Evolutionary conservation across 306 rosid species (phyloP).

Genomic region (Carpinus viminea): DNA sequence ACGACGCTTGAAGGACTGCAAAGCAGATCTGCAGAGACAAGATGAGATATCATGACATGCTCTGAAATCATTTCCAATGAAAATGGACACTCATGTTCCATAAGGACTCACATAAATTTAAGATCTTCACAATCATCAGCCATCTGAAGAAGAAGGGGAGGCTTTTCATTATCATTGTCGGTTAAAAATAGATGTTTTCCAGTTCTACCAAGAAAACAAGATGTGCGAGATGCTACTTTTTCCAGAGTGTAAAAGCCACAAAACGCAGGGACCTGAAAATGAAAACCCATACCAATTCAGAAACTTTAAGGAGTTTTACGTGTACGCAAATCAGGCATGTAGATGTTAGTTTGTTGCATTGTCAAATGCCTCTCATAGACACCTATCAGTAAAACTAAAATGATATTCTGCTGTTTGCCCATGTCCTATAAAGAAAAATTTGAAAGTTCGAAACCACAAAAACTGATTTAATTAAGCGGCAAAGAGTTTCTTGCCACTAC

Average conservation of each 20-base stretch:
- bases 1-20: conserved; percentile 75
- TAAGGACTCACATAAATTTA: conserved; percentile 63
- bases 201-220: conserved; percentile 68
- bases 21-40: conserved; percentile 70
- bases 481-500: no score
- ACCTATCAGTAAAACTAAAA: background rate
- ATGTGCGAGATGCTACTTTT: conserved; percentile 52
- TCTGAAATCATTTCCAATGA: conserved; percentile 18
- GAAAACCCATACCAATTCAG: conserved; percentile 24
- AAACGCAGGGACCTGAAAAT: conserved; percentile 68
- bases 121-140: conserved; percentile 63
- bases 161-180: conserved; percentile 57
- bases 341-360: background rate
- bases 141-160: conserved; percentile 92
- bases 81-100: background rate
- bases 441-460: background rate
- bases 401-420: background rate
- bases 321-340: conserved; percentile 10
- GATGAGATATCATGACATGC: conserved; percentile 13
- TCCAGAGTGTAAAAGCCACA: conserved; percentile 69
- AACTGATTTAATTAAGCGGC: background rate
- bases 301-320: conserved; percentile 12
- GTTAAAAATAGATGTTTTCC: conserved; percentile 77
- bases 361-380: background rate
- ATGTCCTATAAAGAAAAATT: background rate